Evolutionary conservation across 768 basidiomycete species (phyloP), one percentile per base, ranked within the genome.

Genomic region (Cystofilobasidium ferigula): DNA sequence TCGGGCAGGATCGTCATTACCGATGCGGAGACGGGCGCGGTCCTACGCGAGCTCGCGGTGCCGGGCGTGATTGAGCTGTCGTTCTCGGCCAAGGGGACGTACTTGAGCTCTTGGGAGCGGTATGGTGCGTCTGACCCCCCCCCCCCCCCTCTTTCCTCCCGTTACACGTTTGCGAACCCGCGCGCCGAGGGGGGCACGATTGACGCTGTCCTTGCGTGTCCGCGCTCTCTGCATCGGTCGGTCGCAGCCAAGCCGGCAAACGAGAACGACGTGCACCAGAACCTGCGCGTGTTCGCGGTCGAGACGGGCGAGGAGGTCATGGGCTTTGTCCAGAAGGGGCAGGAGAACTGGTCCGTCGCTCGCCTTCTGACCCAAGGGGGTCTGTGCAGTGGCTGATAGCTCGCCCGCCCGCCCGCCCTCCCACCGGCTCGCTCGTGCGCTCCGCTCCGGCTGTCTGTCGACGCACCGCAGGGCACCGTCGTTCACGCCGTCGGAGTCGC

Each of bases 31-130:
- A 48, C 40, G n/a, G 69, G 62, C 14, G 63, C 69, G 30, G 80
- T 90, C 64, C 79, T 92, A 67, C 83, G 83, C 70, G 86, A 90
- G 73, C 82, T 94, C 68, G 76, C 81, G 53, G 78, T 88, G 59
- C 81, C 86, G 71, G 87, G 86, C 71, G 82, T 87, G 69, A 74
- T 91, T 61, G 95, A 97, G 73, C 75, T 97, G 71, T 82, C 82
- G 72, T 95, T 99, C 77, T 98, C 94, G 8, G 93, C 95, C 13
- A 83, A 87, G 68, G 93, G 90, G 43, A 90, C 88, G 0, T 97
- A 89, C 76, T 73, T 99, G 48, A 93, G 90, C 61, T 93, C 89
- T 56, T 98, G 93, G 89, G 93, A 97, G 78, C 84, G 95, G 66
- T 89, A 87, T 71, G 80, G 85, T 85, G 72, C 60, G 81, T 75